These are phyloP conservation scores for Ogataea siamensis DNA, from an alignment of 805 yeast species.

Conservation along the genomic window DNA sequence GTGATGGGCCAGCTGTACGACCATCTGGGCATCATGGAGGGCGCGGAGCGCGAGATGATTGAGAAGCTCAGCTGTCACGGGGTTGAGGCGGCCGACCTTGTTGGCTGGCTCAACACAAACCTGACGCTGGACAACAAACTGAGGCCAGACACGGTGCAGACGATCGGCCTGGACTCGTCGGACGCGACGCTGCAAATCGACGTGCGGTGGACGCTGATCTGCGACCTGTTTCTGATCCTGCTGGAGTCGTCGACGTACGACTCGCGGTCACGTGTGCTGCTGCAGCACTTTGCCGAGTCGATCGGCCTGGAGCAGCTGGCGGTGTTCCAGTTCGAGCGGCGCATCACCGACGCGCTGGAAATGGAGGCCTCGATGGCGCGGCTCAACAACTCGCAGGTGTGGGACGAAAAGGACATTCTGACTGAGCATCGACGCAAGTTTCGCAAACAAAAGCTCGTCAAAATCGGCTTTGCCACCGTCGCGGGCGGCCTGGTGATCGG, in stretches of 20 bases:
- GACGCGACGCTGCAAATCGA: slow-evolving; percentile 56
- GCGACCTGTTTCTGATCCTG: slow-evolving; percentile 81
- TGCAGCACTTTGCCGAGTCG: slow-evolving; percentile 62
- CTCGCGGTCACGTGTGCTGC: slow-evolving; percentile 79
- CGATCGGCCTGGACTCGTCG: slow-evolving; percentile 29
- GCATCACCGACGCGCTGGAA: slow-evolving; percentile 88
- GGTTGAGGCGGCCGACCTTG: slow-evolving; percentile 67
- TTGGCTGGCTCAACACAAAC: slow-evolving; percentile 49
- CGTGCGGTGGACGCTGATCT: slow-evolving; percentile 88
- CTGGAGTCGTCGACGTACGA: slow-evolving; percentile 86
- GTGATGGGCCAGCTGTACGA: slow-evolving; percentile 69
- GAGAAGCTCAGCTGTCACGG: slow-evolving; percentile 85
- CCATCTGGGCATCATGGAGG: slow-evolving; percentile 71
- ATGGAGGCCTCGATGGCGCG: slow-evolving; percentile 52
- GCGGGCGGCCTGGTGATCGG: slow-evolving; percentile 97
- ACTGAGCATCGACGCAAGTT: slow-evolving; percentile 67
- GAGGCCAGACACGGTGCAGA: slow-evolving; percentile 23
- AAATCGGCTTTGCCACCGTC: slow-evolving; percentile 90
- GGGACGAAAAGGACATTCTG: slow-evolving; percentile 71
- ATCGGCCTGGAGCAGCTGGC: slow-evolving; percentile 64
- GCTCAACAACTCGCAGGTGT: slow-evolving; percentile 46
- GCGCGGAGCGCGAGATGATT: slow-evolving; percentile 80
- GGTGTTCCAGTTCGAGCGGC: slow-evolving; percentile 81
- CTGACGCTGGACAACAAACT: slow-evolving; percentile 51
- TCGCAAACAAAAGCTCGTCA: slow-evolving; percentile 67